Evolutionary conservation across 2,329 filamentous ascomycete genomes (phyloP), one percentile per base, ranked within the genome.

Genomic region (Nemania diffusa): DNA sequence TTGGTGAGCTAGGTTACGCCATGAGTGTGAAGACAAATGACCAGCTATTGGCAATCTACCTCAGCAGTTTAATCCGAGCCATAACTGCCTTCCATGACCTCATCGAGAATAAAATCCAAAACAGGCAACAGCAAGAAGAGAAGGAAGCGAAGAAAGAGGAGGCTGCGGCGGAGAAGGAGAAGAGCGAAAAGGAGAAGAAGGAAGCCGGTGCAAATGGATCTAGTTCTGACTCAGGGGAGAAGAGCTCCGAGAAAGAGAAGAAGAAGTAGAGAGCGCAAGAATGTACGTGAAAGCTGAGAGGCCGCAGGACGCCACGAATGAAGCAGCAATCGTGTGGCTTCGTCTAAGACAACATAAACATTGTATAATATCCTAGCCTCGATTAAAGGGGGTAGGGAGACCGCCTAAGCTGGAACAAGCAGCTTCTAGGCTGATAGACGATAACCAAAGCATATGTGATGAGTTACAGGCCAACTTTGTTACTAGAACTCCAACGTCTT

Each of bases 11-110:
- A 61, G 91, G 94, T n/a, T 88, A 96, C 69, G 94, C 96, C 40
- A 97, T 99, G 94, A 97, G 93, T 82, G 89, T 97, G 83, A 99
- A 99, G 88, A 98, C 95, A 66, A 99, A 99, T 78, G 96, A 99
- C 80, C 96, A 99, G 84, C 88, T 99, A 72, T 97, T 99, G 92
- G 90, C 94, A 59, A 98, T 99, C 79, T 99, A 99, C 81, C 86
- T 99, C 62, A 97, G 93, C 83, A 97, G 93, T 83, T 84, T 98
- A 84, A 98, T 99, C 81, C 89, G 96, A 69, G 96, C 96, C 64
- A 99, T 99, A 78, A 98, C 96, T 13, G 96, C 96, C 7, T 99
- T 98, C 90, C 96, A 99, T 80, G 96, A 99, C 79, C 84, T 99
- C 73, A 99, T 99, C 73, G 96, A 99, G 85, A 99, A 99, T 85